Evolutionary conservation across 1,284 basidiomycete species (phyloP).

Genomic region (Heterobasidion annosum): DNA sequence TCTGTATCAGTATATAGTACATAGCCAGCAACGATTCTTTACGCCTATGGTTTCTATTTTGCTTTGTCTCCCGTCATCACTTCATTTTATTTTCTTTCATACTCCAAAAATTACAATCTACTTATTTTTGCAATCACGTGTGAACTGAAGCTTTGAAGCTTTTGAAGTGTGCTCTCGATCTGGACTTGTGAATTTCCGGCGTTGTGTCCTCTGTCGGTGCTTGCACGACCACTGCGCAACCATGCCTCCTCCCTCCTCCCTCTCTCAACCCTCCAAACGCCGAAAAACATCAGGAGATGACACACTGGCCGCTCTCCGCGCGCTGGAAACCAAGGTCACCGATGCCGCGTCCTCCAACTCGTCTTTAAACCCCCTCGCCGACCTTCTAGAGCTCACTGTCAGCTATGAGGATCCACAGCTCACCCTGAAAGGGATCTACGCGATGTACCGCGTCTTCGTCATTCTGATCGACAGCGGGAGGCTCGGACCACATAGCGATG

Average conservation of each 20-base stretch:
- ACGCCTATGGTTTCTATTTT: neutral
- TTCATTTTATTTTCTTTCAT: neutral
- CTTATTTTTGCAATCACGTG: too few species aligned
- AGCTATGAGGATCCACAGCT: constrained; percentile 37
- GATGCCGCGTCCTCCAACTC: constrained; percentile 38
- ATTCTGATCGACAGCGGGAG: constrained; percentile 50
- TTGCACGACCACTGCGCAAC: neutral
- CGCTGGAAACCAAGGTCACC: constrained; percentile 43
- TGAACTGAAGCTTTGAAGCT: too few species aligned
- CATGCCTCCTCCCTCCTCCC: constrained; percentile 23
- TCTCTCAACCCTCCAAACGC: constrained; percentile 49
- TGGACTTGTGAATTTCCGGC: too few species aligned
- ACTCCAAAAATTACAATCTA: too few species aligned
- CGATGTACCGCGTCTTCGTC: constrained; percentile 76
- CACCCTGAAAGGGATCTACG: constrained; percentile 73
- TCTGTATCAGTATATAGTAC: constrained; percentile 7
- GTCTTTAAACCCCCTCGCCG: constrained; percentile 75
- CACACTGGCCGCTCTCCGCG: constrained; percentile 24
- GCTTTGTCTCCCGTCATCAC: neutral
- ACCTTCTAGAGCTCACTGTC: constrained; percentile 57
- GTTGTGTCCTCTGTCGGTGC: too few species aligned
- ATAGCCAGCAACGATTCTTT: neutral
- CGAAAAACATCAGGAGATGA: constrained; percentile 26
- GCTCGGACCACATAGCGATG: constrained; percentile 28
- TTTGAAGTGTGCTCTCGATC: too few species aligned